Base-by-base conservation (phyloP, 768 basidiomycete genomes). In the Mycena galopus region DNA sequence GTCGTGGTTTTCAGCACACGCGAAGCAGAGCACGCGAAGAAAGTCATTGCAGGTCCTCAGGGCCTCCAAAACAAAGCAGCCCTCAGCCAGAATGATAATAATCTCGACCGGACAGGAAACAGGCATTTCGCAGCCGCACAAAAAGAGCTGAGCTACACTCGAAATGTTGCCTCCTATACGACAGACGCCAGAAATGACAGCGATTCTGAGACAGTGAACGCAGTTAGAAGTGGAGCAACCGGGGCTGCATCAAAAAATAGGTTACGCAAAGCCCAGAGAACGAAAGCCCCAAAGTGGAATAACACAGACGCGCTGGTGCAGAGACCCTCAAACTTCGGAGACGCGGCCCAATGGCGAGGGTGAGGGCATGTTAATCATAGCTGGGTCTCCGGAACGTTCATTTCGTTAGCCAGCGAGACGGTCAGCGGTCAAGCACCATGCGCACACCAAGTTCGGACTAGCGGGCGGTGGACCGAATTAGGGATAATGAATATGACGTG, bases 271-370 rank as follows among this genome's bases (percentile, higher is more conserved):
- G 53, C 6, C 27, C 7, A 29, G 53, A 55, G 53, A 55, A 55
- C 14, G 29, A 55, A 27, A 55, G 7, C 8, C 53, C 29, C 14
- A 19, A 30, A 17, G 17, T 21, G 53, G 53, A 33, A 58, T 19
- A 23, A 47, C n/a, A 6, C 5, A 57, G 37, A 58, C 14, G 35
- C 9, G 21, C 9, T 23, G 11, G 57, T 23, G 57, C 33, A 58
- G n/a, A 58, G n/a, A 57, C 35, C 57, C 32, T 23, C 57, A 58
- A 35, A 32, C 57, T 58, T 58, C 57, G 57, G 57, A 35, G 57
- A 33, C 57, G 14, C 33, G 9, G 57, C 17, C 57, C 37, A 61
- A 61, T 61, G 27, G 7, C n/a, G 16, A 44, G 5, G 10, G 33
- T n/a, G 32, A n/a, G 27, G 25, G 7, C 16, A 42, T 21, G 5